These are phyloP conservation scores for Posidonia oceanica DNA, from an alignment of 116 monocot species.

Conservation along the genomic window DNA sequence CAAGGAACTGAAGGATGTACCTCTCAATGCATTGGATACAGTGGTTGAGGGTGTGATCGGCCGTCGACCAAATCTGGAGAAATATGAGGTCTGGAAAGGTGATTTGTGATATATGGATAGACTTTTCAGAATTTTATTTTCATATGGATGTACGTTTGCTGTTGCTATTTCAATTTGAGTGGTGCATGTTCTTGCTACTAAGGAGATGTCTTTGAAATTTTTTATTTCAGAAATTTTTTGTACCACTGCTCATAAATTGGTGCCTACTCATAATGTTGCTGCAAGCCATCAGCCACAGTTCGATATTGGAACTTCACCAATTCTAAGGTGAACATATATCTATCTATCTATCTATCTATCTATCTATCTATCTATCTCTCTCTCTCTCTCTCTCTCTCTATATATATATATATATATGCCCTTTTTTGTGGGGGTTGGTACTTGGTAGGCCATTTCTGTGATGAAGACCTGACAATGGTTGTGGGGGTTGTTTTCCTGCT, in stretches of 20 bases:
- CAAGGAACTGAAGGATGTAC: slow-evolving; percentile 14
- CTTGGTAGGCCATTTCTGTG: too few species aligned
- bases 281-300: background rate
- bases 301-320: background rate
- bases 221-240: slow-evolving; percentile 6
- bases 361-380: too few species aligned
- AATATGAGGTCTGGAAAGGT: slow-evolving; percentile 33
- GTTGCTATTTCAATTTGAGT: background rate
- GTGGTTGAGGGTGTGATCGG: slow-evolving; percentile 22
- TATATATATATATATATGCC: too few species aligned
- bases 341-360: too few species aligned
- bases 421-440: too few species aligned
- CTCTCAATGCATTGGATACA: slow-evolving; percentile 12
- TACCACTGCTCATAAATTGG: background rate
- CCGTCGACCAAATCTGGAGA: slow-evolving; percentile 11
- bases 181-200: too few species aligned
- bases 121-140: background rate
- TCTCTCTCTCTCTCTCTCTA: too few species aligned
- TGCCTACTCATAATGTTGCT: background rate
- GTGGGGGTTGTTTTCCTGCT: too few species aligned
- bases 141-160: background rate
- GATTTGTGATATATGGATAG: background rate
- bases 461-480: too few species aligned
- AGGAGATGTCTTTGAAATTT: background rate
- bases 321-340: background rate